Conservation (phyloP, 768 basidiomycete genomes). For the Leccinum imitatum region DNA sequence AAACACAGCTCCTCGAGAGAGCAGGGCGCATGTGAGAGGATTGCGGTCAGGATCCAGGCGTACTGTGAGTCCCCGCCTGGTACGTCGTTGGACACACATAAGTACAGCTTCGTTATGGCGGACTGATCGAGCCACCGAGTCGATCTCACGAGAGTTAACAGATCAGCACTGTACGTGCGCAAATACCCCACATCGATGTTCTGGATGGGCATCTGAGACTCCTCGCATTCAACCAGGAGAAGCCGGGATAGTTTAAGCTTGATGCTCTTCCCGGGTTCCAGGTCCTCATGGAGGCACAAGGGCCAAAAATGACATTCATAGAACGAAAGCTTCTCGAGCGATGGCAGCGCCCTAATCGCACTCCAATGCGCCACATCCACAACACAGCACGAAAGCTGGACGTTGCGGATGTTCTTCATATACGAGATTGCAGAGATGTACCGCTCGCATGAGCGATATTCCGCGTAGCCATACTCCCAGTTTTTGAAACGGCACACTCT, state of each 20-base stretch:
- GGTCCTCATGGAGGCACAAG: too few relatives aligned
- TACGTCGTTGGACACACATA: too few relatives aligned
- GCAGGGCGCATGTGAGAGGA: background rate
- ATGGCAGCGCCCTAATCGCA: conserved; percentile 7
- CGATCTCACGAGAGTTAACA: too few relatives aligned
- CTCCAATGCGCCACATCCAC: conserved; percentile 19
- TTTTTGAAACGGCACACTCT: background rate
- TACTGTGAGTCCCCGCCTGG: too few relatives aligned
- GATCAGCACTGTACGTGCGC: background rate
- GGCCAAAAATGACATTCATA: background rate
- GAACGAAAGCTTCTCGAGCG: conserved; percentile 22
- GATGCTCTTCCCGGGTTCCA: background rate
- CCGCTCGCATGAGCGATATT: background rate
- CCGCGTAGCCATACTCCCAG: background rate
- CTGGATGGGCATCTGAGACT: background rate
- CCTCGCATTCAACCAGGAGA: background rate
- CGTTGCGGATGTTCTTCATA: conserved; percentile 22
- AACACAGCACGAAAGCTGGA: conserved; percentile 10
- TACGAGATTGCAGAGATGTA: background rate
- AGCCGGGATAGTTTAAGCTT: background rate
- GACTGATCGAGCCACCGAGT: too few relatives aligned
- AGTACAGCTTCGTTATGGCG: background rate
- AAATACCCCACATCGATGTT: background rate
- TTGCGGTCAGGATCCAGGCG: background rate
- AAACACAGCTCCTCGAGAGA: background rate